phyloP scores from a whole-genome alignment of 139 green algal species.

The Trebouxia sp. region DNA sequence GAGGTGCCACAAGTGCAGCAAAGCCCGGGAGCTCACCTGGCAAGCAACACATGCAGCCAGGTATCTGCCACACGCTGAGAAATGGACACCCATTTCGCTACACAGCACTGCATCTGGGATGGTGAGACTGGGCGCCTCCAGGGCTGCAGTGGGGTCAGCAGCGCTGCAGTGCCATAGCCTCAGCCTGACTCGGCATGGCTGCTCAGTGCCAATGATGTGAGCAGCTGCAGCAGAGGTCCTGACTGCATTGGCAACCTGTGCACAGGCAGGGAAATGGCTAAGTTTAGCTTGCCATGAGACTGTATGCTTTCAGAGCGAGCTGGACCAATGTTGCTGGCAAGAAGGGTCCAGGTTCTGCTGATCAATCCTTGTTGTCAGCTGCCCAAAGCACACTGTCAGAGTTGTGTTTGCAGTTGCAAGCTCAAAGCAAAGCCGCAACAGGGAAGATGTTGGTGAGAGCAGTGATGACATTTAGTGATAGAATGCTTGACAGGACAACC shows the following conservation, averaged over 20 bases:
- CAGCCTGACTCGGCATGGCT: conserved; percentile 76
- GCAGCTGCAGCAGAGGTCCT: conserved; percentile 51
- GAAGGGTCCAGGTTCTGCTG: too few relatives aligned
- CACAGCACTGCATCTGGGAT: conserved; percentile 82
- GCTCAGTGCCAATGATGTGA: conserved; percentile 61
- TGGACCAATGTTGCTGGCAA: too few relatives aligned
- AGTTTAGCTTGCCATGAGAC: conserved; percentile 9
- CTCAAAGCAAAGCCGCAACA: too few relatives aligned
- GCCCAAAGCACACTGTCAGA: too few relatives aligned
- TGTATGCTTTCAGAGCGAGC: too few relatives aligned
- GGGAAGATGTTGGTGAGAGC: too few relatives aligned
- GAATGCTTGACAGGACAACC: too few relatives aligned
- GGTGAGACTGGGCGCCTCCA: conserved; percentile 45
- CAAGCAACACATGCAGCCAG: conserved; percentile 78
- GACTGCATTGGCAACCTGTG: conserved; percentile 41
- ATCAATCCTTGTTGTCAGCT: too few relatives aligned
- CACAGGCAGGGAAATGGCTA: too few relatives aligned
- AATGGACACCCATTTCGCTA: conserved; percentile 91
- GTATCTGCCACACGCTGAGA: conserved; percentile 77
- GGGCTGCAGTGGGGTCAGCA: conserved; percentile 6
- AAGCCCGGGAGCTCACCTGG: conserved; percentile 32
- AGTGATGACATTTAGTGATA: too few relatives aligned
- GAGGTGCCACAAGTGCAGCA: too few relatives aligned
- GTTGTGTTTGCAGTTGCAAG: too few relatives aligned
- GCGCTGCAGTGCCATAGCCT: conserved; percentile 71